A percentile compares a stretch with the other conserved stretches of the same genome.
These are phyloP conservation scores for Aquilaria sinensis DNA, from an alignment of 345 rosid species.

Conservation along the genomic window DNA sequence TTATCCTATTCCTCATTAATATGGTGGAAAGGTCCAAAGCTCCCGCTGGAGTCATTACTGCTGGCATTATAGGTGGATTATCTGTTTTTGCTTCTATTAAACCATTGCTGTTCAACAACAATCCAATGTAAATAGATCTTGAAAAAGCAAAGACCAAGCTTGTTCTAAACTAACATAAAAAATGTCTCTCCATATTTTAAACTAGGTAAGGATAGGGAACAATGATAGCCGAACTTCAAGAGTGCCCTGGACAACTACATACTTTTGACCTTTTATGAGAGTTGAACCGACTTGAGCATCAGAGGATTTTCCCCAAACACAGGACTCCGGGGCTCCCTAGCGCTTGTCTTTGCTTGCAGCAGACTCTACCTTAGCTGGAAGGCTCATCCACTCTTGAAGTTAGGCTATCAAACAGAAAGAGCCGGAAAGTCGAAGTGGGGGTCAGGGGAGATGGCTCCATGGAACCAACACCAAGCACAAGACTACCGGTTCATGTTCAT, in stretches of 20 bases:
- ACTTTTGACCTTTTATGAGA: background rate
- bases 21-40: conserved; percentile 84
- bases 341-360: no score
- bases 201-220: background rate
- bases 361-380: no score
- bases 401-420: no score
- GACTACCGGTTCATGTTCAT: background rate
- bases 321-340: no score
- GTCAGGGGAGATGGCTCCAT: no score
- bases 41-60: conserved; percentile 88
- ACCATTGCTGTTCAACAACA: conserved; percentile 29
- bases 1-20: conserved; percentile 73
- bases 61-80: conserved; percentile 89
- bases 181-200: no score
- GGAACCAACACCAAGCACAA: background rate
- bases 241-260: background rate
- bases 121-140: background rate
- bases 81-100: conserved; percentile 48
- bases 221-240: no score
- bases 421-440: no score
- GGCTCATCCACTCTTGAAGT: no score
- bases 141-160: no score
- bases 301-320: no score
- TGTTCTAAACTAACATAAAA: background rate
- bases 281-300: background rate